Conservation (phyloP, 129 eudicot species). For the Flaveria sonorensis region DNA sequence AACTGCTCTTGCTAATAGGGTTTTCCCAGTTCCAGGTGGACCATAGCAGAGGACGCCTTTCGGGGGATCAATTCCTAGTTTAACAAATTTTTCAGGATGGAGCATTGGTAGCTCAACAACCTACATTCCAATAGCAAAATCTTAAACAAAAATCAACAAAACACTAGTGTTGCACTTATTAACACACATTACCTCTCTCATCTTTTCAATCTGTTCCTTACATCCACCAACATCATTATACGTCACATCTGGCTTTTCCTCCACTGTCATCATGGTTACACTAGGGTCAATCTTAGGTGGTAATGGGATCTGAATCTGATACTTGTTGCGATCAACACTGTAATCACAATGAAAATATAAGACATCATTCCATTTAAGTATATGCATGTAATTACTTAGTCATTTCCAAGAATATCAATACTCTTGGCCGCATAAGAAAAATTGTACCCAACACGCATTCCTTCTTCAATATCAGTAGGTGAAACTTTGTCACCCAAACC, state of each 20-base stretch:
- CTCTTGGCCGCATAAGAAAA: too few relatives aligned
- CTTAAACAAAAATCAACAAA: not conserved
- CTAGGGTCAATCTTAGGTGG: slow-evolving; percentile 98
- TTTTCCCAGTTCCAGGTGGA: slow-evolving; percentile 98
- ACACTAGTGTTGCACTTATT: not conserved
- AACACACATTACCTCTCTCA: slow-evolving; percentile 71
- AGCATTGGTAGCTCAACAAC: slow-evolving; percentile 98
- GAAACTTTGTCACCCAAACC: slow-evolving; percentile 96
- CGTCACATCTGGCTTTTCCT: slow-evolving; percentile 97
- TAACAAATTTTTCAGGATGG: slow-evolving; percentile 94
- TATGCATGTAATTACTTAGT: not conserved
- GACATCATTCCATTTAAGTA: not conserved
- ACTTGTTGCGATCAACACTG: slow-evolving; percentile 92
- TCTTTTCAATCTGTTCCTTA: slow-evolving; percentile 93
- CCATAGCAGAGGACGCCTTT: slow-evolving; percentile 98
- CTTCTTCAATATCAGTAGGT: slow-evolving; percentile 97
- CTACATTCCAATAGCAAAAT: slow-evolving; percentile 33
- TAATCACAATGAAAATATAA: not conserved
- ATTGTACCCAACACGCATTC: slow-evolving; percentile 96
- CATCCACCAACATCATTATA: slow-evolving; percentile 98
- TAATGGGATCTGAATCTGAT: slow-evolving; percentile 90
- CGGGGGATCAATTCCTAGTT: slow-evolving; percentile 99
- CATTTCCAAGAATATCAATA: not conserved
- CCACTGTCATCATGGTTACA: slow-evolving; percentile 99
- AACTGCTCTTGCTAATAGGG: slow-evolving; percentile 91